Evolutionary conservation across 495 filamentous ascomycete species (phyloP).

Genomic region (Tuber microsphaerosporum): DNA sequence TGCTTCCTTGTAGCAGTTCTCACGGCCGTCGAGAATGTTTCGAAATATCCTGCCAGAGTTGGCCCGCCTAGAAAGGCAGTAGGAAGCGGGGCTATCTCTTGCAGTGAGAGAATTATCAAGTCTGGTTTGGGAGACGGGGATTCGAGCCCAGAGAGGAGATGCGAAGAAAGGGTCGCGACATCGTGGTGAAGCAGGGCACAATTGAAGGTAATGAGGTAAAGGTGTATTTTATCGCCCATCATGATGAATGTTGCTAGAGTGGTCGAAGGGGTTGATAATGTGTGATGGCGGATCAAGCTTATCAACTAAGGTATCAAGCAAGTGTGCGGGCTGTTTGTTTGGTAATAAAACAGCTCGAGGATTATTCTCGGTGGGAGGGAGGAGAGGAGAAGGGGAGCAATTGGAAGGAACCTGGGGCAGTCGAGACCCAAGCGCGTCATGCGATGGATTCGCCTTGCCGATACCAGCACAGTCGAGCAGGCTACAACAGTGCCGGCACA

Average conservation of each 20-base stretch:
- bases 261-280: not conserved
- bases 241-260: not conserved
- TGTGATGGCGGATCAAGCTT: conserved; percentile 2
- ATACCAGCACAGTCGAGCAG: not conserved
- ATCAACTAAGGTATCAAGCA: conserved; percentile 1
- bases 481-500: not conserved
- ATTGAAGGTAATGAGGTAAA: conserved; percentile 86
- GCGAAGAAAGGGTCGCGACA: conserved; percentile 58
- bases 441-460: not conserved
- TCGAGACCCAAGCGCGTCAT: not conserved
- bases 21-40: conserved; percentile 59
- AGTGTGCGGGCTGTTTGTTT: not conserved
- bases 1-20: conserved; percentile 53
- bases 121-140: conserved; percentile 52
- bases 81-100: conserved; percentile 81
- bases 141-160: conserved; percentile 62
- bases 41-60: conserved; percentile 67
- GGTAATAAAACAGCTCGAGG: not conserved
- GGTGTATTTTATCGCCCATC: conserved; percentile 12
- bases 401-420: not conserved
- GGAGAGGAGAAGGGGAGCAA: not conserved
- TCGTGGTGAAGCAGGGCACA: conserved; percentile 57
- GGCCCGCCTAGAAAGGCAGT: conserved; percentile 81
- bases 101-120: conserved; percentile 67
- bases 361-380: not conserved